Evolutionary conservation across 1,139 yeast species (phyloP).

Genomic region (Lodderomyces jiufengensis): DNA sequence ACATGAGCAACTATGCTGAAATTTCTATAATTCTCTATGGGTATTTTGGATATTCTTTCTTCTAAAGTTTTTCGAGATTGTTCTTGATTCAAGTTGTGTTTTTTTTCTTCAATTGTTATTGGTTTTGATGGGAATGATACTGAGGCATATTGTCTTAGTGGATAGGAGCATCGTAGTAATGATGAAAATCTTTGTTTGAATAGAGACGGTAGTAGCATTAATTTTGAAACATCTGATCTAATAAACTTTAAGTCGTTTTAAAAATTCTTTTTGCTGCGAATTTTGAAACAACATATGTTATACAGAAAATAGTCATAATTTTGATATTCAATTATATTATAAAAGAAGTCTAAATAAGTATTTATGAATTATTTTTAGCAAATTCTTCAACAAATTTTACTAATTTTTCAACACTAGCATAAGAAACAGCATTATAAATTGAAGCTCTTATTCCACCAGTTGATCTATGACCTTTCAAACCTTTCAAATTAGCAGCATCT

Average conservation of each 20-base stretch:
- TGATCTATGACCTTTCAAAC: constrained; percentile 93
- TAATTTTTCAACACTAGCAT: constrained; percentile 59
- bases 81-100: constrained; percentile 29
- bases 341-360: too few relatives aligned
- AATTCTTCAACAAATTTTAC: constrained; percentile 61
- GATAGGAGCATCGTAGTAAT: constrained; percentile 1
- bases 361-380: constrained; percentile 33
- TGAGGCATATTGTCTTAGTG: not conserved
- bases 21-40: constrained; percentile 78
- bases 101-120: constrained; percentile 25
- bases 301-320: too few relatives aligned
- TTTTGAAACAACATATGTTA: too few relatives aligned
- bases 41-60: constrained; percentile 67
- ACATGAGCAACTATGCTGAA: constrained; percentile 96
- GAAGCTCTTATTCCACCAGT: constrained; percentile 98
- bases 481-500: constrained; percentile 51
- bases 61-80: constrained; percentile 30
- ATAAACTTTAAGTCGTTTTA: too few relatives aligned
- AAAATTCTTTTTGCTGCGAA: too few relatives aligned
- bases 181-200: not conserved
- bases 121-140: constrained; percentile 1
- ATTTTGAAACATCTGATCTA: too few relatives aligned
- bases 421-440: constrained; percentile 78
- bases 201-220: constrained; percentile 1
- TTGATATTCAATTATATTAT: too few relatives aligned